Conservation (phyloP, 2,329 filamentous ascomycete genomes). For the Piedraia hortae region DNA sequence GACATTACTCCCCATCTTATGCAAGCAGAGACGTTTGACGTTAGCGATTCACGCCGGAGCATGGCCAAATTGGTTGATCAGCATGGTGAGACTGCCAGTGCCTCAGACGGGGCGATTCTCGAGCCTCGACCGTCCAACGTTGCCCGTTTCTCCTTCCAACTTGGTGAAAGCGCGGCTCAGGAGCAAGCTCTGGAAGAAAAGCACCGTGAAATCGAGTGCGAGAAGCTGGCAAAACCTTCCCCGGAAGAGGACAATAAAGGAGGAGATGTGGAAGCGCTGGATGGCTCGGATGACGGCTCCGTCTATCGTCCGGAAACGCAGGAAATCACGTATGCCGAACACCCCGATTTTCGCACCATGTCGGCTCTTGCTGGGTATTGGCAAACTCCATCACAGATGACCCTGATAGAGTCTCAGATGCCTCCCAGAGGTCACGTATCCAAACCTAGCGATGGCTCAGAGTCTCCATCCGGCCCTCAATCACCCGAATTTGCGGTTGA, state of each 20-base stretch:
- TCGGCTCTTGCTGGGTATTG: constrained; percentile 5
- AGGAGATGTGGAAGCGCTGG: constrained; percentile 12
- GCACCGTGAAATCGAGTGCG: constrained; percentile 16
- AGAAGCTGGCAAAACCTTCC: not conserved
- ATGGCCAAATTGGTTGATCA: constrained; percentile 9
- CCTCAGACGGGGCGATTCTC: constrained; percentile 3
- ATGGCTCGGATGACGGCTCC: constrained; percentile 27
- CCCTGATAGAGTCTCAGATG: constrained; percentile 2
- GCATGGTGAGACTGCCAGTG: constrained; percentile 8
- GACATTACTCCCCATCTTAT: no score
- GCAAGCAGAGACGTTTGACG: constrained; percentile 2
- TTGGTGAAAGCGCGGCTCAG: constrained; percentile 35
- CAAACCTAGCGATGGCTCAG: constrained; percentile 1
- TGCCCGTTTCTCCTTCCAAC: constrained; percentile 59
- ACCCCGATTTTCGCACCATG: constrained; percentile 8
- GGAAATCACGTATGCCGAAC: constrained; percentile 9
- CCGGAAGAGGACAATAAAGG: constrained; percentile 9
- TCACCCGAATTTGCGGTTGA: no score
- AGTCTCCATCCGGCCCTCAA: no score
- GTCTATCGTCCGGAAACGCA: constrained; percentile 16
- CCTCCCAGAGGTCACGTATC: no score
- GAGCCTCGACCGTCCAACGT: constrained; percentile 34
- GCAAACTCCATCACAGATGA: not conserved
- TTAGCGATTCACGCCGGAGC: constrained; percentile 3
- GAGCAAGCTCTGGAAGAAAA: constrained; percentile 46